Evolutionary conservation across 495 filamentous ascomycete genomes (phyloP).

Genomic region (Glonium stellatum): DNA sequence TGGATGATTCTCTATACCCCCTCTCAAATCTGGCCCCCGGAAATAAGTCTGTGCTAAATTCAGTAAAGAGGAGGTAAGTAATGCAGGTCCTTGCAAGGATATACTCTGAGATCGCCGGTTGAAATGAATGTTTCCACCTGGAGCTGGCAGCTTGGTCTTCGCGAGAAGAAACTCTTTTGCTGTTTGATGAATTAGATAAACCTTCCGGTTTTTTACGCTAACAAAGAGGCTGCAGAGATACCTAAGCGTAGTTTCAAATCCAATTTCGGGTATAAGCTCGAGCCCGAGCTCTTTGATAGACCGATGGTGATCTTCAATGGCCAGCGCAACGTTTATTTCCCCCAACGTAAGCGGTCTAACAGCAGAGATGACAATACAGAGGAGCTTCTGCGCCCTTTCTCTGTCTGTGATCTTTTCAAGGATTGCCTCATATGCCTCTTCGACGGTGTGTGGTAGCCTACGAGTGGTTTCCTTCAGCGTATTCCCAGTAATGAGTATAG

Average conservation of each 20-base stretch:
- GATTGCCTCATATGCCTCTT: not conserved
- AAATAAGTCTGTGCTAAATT: no score
- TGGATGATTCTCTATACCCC: not conserved
- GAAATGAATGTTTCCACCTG: not conserved
- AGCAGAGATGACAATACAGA: not conserved
- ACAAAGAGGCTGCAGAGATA: not conserved
- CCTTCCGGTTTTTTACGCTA: not conserved
- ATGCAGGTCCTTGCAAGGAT: not conserved
- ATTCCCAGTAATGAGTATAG: not conserved
- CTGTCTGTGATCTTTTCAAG: not conserved
- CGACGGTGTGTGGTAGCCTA: not conserved
- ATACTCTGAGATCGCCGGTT: not conserved
- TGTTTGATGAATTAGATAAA: slow-evolving; percentile 1
- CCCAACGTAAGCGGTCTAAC: not conserved
- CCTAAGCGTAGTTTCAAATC: not conserved
- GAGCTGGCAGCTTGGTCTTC: not conserved
- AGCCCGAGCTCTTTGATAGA: not conserved
- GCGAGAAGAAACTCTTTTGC: slow-evolving; percentile 2
- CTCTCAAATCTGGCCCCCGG: not conserved
- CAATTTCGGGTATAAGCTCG: not conserved
- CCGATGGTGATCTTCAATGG: not conserved
- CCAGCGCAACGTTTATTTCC: not conserved
- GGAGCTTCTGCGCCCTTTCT: not conserved
- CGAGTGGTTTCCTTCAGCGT: not conserved
- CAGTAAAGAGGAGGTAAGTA: not conserved